Evolutionary conservation across 202 grass and related monocot species (phyloP), one percentile per base, ranked within the genome.

Genomic region (Eragrostis tef): DNA sequence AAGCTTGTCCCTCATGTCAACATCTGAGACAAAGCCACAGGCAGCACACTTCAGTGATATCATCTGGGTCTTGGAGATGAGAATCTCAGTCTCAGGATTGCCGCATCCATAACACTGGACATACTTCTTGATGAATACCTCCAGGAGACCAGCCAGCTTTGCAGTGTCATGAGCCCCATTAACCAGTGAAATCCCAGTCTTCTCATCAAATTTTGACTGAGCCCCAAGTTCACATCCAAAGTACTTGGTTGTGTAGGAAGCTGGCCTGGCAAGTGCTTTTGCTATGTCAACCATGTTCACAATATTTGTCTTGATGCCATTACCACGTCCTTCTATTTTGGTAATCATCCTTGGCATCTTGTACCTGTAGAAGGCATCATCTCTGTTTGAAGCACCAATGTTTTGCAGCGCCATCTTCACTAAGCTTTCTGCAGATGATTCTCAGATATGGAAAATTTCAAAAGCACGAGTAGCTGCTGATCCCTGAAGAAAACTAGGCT

Each of bases 281-380:
- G 90, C 90, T 26, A 91, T 87, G 56, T 91, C 94, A 51, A 97
- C 94, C 94, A 97, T 93, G 82, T 97, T 97, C 24, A 97, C 90
- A 16, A 93, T 31, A 42, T 97, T 97, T 7, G 94, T 93, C 85
- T 97, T 97, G 79, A 93, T 97, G 36, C 94, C 91, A 84, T 97
- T 97, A 16, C 90, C 88, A 54, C 86, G 84, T 5, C 94, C 86
- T 87, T 97, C 94, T 59, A 97, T 93, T 79, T 89, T 93, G 70
- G 94, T 93, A 44, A 93, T 71, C 94, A 93, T 93, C 36, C 66
- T 91, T 7, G 94, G 94, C 94, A 97, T 97, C 79, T 97, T 97
- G 54, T 97, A 97, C 81, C 94, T 86, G 60, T 97, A 97, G 74
- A 97, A 97, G 86, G 94, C 90, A 85, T 97, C 94, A 24, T 89